Evolutionary conservation across 768 basidiomycete genomes (phyloP), one percentile per base, ranked within the genome.

Genomic region (Mycena albidolilacea): DNA sequence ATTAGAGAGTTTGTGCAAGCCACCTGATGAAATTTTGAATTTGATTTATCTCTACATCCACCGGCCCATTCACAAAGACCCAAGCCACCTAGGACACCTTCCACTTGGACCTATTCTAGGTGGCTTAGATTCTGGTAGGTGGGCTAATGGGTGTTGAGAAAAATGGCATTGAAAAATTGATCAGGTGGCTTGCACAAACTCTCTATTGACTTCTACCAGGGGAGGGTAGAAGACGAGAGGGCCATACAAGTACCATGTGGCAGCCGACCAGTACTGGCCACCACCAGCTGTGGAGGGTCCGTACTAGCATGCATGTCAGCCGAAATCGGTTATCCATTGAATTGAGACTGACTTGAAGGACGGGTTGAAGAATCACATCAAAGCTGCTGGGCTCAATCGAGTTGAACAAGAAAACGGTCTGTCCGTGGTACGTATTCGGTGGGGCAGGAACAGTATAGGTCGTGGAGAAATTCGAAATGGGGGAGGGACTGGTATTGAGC

Each of bases 391-490:
- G 72, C 30, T 52, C 66, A 23, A 81, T 71, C 11, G 64, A 72
- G 64, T 73, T 77, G 69, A 80, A 79, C 7, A 81, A 66, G 67
- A 76, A 81, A 15, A 81, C 44, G 0, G 76, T 74, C 61, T 80
- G 78, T 15, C 73, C 75, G 58, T 71, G 39, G 60, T 65, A 67
- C 0, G 69, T 76, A 7, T 69, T 60, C 2, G 79, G 79, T 1
- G 52, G 55, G 15, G 77, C 66, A 11, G 80, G 80, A 3, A 80
- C 79, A 5, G 64, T 66, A 74, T 75, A 81, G 17, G 76, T 69
- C 12, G 77, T 73, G 1, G 70, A 61, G 58, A 78, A 79, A 19
- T 69, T 66, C 3, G 72, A 54, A 38, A 79, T 73, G 1, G 78
- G 76, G 23, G 54, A 55, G 30, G 46, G 57, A 38, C 70, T 66